Percentiles rank a stretch among this genome's conserved stretches.
Conservation (phyloP, 176 grass and related monocot species). For the Hordeum marinum region DNA sequence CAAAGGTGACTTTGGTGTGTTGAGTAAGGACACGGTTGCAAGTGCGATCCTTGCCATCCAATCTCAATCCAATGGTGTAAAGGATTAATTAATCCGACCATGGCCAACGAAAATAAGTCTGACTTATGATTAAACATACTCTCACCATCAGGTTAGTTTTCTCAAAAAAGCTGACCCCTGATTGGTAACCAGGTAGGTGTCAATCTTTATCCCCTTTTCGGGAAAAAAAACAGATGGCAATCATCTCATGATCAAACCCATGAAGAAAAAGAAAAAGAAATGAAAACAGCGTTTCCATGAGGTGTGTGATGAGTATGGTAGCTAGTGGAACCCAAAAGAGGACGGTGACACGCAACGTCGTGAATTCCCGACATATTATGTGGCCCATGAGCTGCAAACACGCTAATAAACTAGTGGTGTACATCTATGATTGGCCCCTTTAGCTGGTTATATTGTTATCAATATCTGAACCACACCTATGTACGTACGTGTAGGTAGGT, state of each 20-base stretch:
- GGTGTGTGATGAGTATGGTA: background rate
- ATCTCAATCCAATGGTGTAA: no score
- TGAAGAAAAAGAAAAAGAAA: background rate
- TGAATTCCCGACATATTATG: background rate
- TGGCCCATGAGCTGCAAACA: background rate
- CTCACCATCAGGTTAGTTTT: no score
- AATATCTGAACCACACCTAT: background rate
- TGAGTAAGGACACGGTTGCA: no score
- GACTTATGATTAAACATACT: no score
- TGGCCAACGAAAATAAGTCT: no score
- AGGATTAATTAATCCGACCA: no score
- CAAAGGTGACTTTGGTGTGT: no score
- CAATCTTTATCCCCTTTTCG: no score
- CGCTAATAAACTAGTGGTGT: background rate
- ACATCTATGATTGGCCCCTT: background rate
- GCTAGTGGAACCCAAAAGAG: background rate
- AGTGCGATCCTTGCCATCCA: no score
- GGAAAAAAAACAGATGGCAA: background rate
- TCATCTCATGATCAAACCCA: background rate
- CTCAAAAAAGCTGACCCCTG: no score
- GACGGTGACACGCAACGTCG: background rate
- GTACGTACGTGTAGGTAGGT: background rate
- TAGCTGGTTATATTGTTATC: no score
- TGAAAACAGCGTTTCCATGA: background rate
- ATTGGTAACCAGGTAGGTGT: no score